Evolutionary conservation across 116 monocot species (phyloP).

Genomic region (Dioscorea cayenensis): DNA sequence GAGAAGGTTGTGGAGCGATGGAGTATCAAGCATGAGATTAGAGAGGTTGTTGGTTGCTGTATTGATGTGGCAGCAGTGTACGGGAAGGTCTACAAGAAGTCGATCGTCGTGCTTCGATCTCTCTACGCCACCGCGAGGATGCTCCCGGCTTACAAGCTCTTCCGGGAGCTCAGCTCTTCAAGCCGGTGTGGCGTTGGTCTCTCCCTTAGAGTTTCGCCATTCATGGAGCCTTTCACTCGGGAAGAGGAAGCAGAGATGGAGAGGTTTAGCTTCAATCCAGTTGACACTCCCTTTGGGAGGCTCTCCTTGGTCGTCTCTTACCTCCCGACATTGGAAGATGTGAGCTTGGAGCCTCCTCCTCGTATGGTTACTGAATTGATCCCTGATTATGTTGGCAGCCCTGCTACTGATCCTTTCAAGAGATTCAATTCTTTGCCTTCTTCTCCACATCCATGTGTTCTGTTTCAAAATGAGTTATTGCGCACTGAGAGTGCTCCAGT

Average conservation of each 20-base stretch:
- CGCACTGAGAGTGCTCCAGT: slow-evolving; percentile 50
- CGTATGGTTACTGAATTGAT: slow-evolving; percentile 57
- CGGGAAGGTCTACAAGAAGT: slow-evolving; percentile 45
- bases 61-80: slow-evolving; percentile 33
- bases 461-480: slow-evolving; percentile 21
- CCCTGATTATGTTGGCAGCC: slow-evolving; percentile 84
- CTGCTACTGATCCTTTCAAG: slow-evolving; percentile 60
- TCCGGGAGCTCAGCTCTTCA: slow-evolving; percentile 52
- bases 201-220: slow-evolving; percentile 65
- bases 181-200: slow-evolving; percentile 44
- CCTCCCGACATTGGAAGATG: slow-evolving; percentile 36
- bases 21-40: slow-evolving; percentile 67
- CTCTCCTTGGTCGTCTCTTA: slow-evolving; percentile 62
- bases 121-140: slow-evolving; percentile 63
- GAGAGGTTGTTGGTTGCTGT: slow-evolving; percentile 8
- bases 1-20: slow-evolving; percentile 76
- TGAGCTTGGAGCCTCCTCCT: slow-evolving; percentile 37
- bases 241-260: slow-evolving; percentile 73
- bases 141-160: slow-evolving; percentile 75
- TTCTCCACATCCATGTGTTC: slow-evolving; percentile 19
- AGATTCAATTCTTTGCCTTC: slow-evolving; percentile 46
- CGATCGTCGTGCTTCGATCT: slow-evolving; percentile 63
- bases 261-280: slow-evolving; percentile 45
- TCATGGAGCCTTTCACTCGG: slow-evolving; percentile 58
- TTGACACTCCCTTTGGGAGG: slow-evolving; percentile 72